Conservation (phyloP, 495 filamentous ascomycete species). For the Penicillium alfredii region DNA sequence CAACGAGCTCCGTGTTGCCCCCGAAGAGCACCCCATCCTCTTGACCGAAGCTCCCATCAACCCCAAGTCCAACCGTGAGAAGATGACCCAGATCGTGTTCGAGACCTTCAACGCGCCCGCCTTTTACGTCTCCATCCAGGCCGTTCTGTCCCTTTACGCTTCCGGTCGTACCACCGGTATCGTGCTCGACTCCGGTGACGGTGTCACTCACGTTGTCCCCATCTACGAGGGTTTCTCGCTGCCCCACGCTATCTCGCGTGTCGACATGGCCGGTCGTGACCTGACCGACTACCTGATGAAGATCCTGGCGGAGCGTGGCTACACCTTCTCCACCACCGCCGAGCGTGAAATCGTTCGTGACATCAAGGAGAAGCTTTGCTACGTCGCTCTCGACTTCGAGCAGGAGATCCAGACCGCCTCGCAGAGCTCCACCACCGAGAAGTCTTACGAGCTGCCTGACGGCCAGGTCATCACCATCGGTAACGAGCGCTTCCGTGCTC, state of each 20-base stretch:
- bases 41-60: constrained; percentile 99
- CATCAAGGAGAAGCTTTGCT: constrained; percentile 99
- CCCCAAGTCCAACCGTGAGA: constrained; percentile 99
- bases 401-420: constrained; percentile 99
- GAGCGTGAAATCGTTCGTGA: constrained; percentile 99
- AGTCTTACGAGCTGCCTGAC: constrained; percentile 99
- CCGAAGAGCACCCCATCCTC: constrained; percentile 99
- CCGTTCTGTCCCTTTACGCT: constrained; percentile 96
- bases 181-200: constrained; percentile 98
- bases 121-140: constrained; percentile 99
- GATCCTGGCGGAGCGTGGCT: constrained; percentile 97
- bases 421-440: constrained; percentile 96
- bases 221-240: constrained; percentile 99
- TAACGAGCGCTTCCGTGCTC: constrained; percentile 99
- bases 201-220: constrained; percentile 99
- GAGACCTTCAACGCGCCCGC: constrained; percentile 99
- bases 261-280: constrained; percentile 99
- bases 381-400: constrained; percentile 99
- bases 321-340: constrained; percentile 99
- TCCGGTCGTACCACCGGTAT: constrained; percentile 99
- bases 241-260: constrained; percentile 97
- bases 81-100: constrained; percentile 99
- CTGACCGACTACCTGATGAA: constrained; percentile 99
- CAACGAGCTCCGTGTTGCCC: constrained; percentile 99
- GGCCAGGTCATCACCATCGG: constrained; percentile 99